These are phyloP conservation scores for Fusarium heterosporum DNA, from an alignment of 2,329 filamentous ascomycete genomes.

Conservation along the genomic window DNA sequence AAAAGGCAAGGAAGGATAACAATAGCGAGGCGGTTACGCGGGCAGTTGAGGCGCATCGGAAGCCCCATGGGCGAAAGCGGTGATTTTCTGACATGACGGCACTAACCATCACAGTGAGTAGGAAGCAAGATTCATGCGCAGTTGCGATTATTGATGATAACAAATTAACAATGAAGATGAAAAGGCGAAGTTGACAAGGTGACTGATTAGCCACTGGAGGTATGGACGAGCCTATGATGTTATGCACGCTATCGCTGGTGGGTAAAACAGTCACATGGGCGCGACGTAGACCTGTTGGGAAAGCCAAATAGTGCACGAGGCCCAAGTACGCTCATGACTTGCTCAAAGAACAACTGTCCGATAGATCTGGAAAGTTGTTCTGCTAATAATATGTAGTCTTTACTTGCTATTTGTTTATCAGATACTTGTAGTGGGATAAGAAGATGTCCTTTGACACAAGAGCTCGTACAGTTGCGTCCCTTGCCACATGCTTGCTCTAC, in stretches of 20 bases:
- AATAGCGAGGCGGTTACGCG: conserved; percentile 73
- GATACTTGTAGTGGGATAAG: background rate
- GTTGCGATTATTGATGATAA: background rate
- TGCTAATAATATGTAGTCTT: background rate
- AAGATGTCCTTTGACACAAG: background rate
- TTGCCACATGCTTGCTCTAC: background rate
- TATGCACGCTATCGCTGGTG: conserved; percentile 44
- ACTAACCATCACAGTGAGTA: conserved; percentile 20
- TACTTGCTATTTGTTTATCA: background rate
- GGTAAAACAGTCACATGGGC: conserved; percentile 38
- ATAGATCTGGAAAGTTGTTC: conserved; percentile 14
- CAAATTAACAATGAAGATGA: conserved; percentile 18
- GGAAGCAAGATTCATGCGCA: conserved; percentile 13
- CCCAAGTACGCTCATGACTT: conserved; percentile 6
- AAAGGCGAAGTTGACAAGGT: conserved; percentile 25
- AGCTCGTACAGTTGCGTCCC: background rate
- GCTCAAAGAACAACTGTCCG: background rate
- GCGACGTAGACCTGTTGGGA: conserved; percentile 27
- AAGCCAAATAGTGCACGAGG: conserved; percentile 29
- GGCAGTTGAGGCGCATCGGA: conserved; percentile 66
- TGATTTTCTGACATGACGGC: conserved; percentile 39
- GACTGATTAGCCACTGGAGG: conserved; percentile 15
- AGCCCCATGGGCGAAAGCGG: conserved; percentile 30
- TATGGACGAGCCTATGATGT: conserved; percentile 44
- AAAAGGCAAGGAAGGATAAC: conserved; percentile 74